Conservation (phyloP, 2,329 filamentous ascomycete species). For the Phaeosphaeriaceae sp. region DNA sequence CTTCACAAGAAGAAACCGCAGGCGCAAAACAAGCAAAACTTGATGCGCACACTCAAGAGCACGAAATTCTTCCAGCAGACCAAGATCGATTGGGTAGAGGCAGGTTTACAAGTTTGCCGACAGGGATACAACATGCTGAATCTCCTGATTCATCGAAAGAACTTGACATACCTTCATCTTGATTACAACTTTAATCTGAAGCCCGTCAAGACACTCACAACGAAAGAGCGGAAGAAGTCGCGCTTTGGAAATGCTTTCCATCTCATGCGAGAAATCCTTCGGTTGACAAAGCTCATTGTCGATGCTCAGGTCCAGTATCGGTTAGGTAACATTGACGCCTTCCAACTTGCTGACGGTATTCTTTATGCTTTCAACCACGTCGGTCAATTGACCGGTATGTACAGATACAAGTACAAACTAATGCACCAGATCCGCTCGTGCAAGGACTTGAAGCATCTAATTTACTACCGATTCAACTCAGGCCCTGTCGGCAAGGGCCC, state of each 20-base stretch:
- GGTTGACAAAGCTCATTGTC: conserved; percentile 95
- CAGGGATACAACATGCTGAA: conserved; percentile 99
- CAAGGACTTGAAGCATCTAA: conserved; percentile 98
- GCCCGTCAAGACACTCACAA: conserved; percentile 97
- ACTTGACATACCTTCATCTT: conserved; percentile 95
- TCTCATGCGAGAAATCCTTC: conserved; percentile 95
- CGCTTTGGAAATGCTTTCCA: conserved; percentile 99
- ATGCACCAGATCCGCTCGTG: conserved; percentile 99
- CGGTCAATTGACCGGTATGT: conserved; percentile 98
- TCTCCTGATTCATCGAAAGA: conserved; percentile 95
- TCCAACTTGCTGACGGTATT: conserved; percentile 97
- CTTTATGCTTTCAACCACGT: conserved; percentile 99
- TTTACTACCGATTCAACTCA: conserved; percentile 98
- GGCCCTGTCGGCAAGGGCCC: conserved; percentile 96
- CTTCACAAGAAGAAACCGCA: conserved; percentile 95
- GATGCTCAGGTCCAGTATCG: conserved; percentile 98
- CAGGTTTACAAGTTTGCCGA: conserved; percentile 94
- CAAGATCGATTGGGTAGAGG: conserved; percentile 98
- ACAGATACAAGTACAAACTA: conserved; percentile 99
- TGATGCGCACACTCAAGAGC: conserved; percentile 86
- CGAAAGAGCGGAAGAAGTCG: conserved; percentile 99
- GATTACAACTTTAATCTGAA: conserved; percentile 99
- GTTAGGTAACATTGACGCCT: conserved; percentile 96
- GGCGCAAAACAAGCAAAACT: conserved; percentile 91
- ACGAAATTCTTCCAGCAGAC: conserved; percentile 99